Evolutionary conservation across 805 yeast species (phyloP), one percentile per base, ranked within the genome.

Genomic region (Schwanniomyces vanrijiae): DNA sequence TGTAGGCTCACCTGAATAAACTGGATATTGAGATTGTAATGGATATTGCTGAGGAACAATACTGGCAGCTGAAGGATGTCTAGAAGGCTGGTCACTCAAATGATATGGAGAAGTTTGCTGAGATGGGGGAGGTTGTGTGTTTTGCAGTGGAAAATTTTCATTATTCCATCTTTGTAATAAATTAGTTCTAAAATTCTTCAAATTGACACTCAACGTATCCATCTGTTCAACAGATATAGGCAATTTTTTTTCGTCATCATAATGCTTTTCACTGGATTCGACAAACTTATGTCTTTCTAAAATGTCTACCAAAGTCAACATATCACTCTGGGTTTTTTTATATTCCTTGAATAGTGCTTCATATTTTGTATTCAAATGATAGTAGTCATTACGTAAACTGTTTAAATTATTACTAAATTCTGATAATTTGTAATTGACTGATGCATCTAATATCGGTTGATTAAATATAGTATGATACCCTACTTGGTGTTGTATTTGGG

Each of bases 291-390:
- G 44, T 40, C 53, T 62, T 43, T 74, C 77, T 35, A 76, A 59
- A 41, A 76, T 56, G 19, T 82, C 87, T 9, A 83, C 54, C 7
- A 83, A 48, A 33, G 72, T 72, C 2, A 82, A 75, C 63, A 80
- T 68, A 53, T 83, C 89, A 45, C 71, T 55, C 54, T 80, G 81
- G 14, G 78, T 71, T 45, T 71, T 69, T 31, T 75, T 73, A 47
- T 80, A 55, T 42, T 80, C 82, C 4, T 75, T 78, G 26, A 66
- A 59, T 5, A 82, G 69, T 9, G 69, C 54, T 24, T 81, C 86
- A 55, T 77, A 77, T 44, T 75, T 68, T 13, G 71, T 55, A 38
- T 71, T 73, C 38, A 81, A 57, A 33, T 65, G 61, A 10, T 69
- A 66, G 55, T 77, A 71, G 39, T 76, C 80, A 46, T 67, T 69